A percentile compares a stretch with the other conserved stretches of the same genome.
These are phyloP conservation scores for Neopestalotiopsis rosae DNA, from an alignment of 2,329 filamentous ascomycete genomes.

Conservation along the genomic window DNA sequence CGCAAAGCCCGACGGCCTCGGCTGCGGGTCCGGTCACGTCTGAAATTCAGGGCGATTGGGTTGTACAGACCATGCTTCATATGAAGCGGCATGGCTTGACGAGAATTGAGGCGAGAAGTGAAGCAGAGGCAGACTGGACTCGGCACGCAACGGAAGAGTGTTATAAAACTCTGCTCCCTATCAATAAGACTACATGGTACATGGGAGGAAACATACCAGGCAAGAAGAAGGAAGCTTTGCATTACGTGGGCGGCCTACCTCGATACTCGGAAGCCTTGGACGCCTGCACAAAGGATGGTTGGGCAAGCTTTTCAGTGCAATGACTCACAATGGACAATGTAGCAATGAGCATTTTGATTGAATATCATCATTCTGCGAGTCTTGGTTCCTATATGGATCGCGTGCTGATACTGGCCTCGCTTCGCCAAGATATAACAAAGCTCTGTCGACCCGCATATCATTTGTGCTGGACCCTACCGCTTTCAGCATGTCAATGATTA, in stretches of 20 bases:
- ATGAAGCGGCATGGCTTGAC: neutral
- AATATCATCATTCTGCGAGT: no score
- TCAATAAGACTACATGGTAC: neutral
- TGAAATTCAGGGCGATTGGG: neutral
- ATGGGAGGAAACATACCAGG: neutral
- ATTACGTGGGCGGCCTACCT: neutral
- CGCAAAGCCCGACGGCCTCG: neutral
- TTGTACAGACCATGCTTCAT: neutral
- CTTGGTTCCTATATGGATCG: no score
- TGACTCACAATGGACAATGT: neutral
- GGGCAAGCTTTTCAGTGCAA: neutral
- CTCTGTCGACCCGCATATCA: no score
- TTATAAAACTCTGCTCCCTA: neutral
- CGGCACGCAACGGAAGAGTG: neutral
- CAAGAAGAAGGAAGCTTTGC: neutral
- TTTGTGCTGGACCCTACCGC: no score
- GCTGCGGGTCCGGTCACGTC: neutral
- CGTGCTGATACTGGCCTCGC: no score
- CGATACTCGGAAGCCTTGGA: neutral
- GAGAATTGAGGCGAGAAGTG: neutral
- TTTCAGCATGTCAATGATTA: no score
- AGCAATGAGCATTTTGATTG: no score
- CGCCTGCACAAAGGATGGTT: neutral
- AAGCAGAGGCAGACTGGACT: neutral
- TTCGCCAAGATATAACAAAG: no score